Percentiles rank a stretch among this genome's conserved stretches.
phyloP scores from a whole-genome alignment of 257 asterid species.

The Nemophila menziesii region DNA sequence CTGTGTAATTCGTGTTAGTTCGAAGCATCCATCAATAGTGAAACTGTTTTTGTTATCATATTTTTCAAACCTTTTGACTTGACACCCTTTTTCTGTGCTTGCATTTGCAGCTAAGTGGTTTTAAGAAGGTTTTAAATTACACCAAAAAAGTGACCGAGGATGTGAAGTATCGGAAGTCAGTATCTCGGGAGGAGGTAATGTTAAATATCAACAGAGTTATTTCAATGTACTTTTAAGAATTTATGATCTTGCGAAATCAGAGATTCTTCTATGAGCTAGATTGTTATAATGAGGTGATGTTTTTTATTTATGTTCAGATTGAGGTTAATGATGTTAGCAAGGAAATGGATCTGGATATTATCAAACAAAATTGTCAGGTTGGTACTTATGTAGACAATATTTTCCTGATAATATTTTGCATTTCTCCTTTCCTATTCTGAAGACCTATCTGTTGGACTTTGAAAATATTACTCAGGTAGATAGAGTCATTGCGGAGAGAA shows the following conservation, averaged over 20 bases:
- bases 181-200: slow-evolving; percentile 92
- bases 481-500: slow-evolving; percentile 81
- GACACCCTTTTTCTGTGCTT: slow-evolving; percentile 16
- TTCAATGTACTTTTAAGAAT: not conserved
- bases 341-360: slow-evolving; percentile 99
- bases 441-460: slow-evolving; percentile 9
- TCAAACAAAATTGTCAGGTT: slow-evolving; percentile 89
- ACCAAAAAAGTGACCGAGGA: slow-evolving; percentile 84
- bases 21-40: slow-evolving; percentile 8
- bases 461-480: slow-evolving; percentile 57
- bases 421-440: slow-evolving; percentile 5
- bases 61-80: slow-evolving; percentile 7
- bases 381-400: not conserved
- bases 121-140: slow-evolving; percentile 93
- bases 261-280: not conserved
- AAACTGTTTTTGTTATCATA: not conserved
- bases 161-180: slow-evolving; percentile 69
- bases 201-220: not conserved
- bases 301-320: slow-evolving; percentile 33
- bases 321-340: slow-evolving; percentile 98
- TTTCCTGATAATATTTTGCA: slow-evolving; percentile 3
- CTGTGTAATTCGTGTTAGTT: not conserved
- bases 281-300: slow-evolving; percentile 4
- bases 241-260: not conserved
- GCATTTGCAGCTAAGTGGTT: slow-evolving; percentile 90